A percentile compares a stretch with the other conserved stretches of the same genome.
Conservation (phyloP, 1,139 yeast species). For the Keqinozyma sinolaborantium region DNA sequence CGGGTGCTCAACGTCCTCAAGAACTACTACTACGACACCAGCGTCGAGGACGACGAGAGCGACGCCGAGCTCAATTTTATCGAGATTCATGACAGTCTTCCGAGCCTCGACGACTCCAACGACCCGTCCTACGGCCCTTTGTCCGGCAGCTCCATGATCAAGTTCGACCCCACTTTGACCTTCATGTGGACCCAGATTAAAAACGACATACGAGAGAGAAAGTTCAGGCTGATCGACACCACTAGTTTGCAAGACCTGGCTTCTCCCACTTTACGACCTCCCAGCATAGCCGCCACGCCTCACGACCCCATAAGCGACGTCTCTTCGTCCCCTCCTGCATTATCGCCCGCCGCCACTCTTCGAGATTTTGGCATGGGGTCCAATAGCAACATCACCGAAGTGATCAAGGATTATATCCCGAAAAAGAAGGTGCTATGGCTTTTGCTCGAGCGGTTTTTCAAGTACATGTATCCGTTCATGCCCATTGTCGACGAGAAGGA, state of each 20-base stretch:
- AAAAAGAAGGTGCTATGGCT: constrained; percentile 37
- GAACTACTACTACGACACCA: background rate
- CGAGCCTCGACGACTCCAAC: too few species aligned
- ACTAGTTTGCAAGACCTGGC: too few species aligned
- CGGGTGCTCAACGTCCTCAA: background rate
- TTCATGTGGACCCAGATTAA: constrained; percentile 12
- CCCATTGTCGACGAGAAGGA: constrained; percentile 45
- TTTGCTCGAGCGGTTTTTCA: constrained; percentile 40
- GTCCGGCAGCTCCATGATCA: constrained; percentile 29
- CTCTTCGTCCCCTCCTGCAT: too few species aligned
- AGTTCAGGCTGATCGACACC: too few species aligned
- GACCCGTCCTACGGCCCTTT: constrained; percentile 31
- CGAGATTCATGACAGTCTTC: too few species aligned
- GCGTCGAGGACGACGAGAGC: constrained; percentile 3
- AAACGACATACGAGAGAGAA: too few species aligned
- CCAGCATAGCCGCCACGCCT: too few species aligned
- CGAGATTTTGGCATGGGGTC: too few species aligned
- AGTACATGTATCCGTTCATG: constrained; percentile 37
- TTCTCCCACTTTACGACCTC: too few species aligned
- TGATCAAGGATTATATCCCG: constrained; percentile 41
- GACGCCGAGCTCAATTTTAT: constrained; percentile 8
- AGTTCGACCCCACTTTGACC: constrained; percentile 20
- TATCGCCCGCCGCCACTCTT: too few species aligned
- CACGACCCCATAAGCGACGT: too few species aligned
- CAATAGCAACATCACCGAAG: too few species aligned